Base-by-base conservation (phyloP, 116 monocot species). In the Zostera marina region DNA sequence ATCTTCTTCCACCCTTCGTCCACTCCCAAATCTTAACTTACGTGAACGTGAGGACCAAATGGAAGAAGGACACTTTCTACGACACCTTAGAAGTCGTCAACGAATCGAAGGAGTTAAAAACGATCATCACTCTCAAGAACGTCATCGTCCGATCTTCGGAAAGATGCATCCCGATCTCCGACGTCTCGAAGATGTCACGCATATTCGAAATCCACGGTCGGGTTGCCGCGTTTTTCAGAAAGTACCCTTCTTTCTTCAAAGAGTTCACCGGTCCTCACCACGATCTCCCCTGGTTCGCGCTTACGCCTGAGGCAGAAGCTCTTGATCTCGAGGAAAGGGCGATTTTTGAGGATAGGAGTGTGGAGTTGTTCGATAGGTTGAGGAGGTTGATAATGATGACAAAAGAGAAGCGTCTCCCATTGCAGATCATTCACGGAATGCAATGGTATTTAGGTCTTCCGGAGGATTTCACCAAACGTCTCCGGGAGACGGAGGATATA, bases 271-370 rank as follows among this genome's bases (percentile, higher is more conserved):
- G 80, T 4, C 82, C 82, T 25, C 45, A 72, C 24, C 45, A 82
- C 62, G 75, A 77, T 54, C 73, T 75, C 44, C 91, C 91, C 22
- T 86, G 86, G 86, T 92, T 92, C 76, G 72, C 57, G 43, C 91
- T 86, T 40, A 86, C 86, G 14, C 54, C 17, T 1, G 69, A 73
- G 41, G 82, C 86, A 21, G 26, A 52, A 19, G 39, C 48, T 3
- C 62, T 86, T 17, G 25, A 80, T 52, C 20, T 11, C 1, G 41
- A 59, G 23, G 86, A 86, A 68, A 42, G 23, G 2, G 38, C 10
- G 1, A 47, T 83, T 15, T 83, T 69, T 41, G 63, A 52, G 22
- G 46, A 39, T 0, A 48, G 56, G 15, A 42, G 63, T 13, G 25
- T 22, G 0, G 80, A 82, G 55, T 68, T 92, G 20, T 38, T 80